Evolutionary conservation across 148 eudicot species (phyloP), one percentile per base, ranked within the genome.

Genomic region (Limonium bicolor): DNA sequence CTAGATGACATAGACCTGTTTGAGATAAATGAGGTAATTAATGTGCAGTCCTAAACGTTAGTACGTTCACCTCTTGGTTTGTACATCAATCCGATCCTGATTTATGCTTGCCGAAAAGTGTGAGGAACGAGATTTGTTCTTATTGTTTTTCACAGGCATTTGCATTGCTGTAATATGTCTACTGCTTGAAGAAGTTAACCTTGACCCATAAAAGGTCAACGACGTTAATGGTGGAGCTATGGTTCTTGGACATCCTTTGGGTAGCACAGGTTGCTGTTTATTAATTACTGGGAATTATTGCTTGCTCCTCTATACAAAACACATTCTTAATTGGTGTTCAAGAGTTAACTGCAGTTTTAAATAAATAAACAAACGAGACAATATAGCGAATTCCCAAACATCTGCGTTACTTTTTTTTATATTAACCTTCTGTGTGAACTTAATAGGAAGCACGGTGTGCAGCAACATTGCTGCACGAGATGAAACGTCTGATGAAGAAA

Each of bases 161-260:
- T 82, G 94, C 88, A 40, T 86, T 94, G 19, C 96, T 80, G 50
- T n/a, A 86, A 41, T 86, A 28, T 61, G 82, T 82, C 33, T 82
- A 78, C 59, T 68, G 82, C 74, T 55, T 79, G 36, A 86, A 76
- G 54, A 71, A 69, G 37, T 58, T 86, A 64, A 65, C 41, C 88
- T 86, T 22, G 80, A 86, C 55, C 49, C 63, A 0, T 64, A 76
- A 32, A 86, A 76, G 35, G 82, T 86, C 19, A 86, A 86, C 61
- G n/a, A n/a, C 67, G 96, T 86, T 26, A 86, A 86, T 60, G 96
- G 96, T 41, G 96, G 96, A 43, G 96, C 94, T 10, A 60, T 86
- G 44, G 94, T 94, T 42, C 69, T 86, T 33, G 96, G 96, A 35
- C 96, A 86, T 64, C 96, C 96, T 63, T 54, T 82, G 60, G 96